Conservation (phyloP, 305 asterid genomes). For the Stenogyne calaminthoides region DNA sequence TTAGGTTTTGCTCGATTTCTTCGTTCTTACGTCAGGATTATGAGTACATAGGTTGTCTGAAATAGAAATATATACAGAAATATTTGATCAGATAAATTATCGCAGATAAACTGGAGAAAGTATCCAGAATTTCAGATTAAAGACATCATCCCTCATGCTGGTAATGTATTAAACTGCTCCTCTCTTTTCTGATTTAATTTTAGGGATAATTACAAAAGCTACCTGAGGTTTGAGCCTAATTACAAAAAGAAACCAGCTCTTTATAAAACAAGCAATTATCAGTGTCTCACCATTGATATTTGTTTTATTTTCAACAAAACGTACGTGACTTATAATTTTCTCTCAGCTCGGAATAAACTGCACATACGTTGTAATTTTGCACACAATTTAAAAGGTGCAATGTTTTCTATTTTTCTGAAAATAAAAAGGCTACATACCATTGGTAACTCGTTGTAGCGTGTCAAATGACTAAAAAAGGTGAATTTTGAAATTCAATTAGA, state of each 20-base stretch:
- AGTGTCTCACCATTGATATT: too few species aligned
- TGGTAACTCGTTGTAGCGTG: too few species aligned
- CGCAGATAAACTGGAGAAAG: conserved; percentile 57
- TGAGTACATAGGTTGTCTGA: conserved; percentile 14
- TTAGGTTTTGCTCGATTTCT: conserved; percentile 1
- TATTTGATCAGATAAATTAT: too few species aligned
- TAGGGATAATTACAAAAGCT: not conserved
- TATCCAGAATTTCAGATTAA: conserved; percentile 52
- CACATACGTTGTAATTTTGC: too few species aligned
- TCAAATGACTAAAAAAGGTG: too few species aligned
- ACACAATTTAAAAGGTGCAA: too few species aligned
- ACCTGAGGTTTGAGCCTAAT: not conserved
- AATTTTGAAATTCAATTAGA: too few species aligned
- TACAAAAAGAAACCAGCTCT: not conserved
- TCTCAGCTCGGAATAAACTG: too few species aligned
- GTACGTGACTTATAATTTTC: too few species aligned
- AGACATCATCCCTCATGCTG: conserved; percentile 28
- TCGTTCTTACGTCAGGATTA: conserved; percentile 8
- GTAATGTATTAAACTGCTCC: conserved; percentile 34
- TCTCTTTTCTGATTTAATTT: not conserved
- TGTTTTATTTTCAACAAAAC: too few species aligned
- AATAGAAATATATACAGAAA: not conserved
- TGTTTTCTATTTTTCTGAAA: too few species aligned
- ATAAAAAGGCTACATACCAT: too few species aligned
- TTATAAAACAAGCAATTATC: not conserved